Conservation (phyloP, 2,329 filamentous ascomycete species). For the Alternaria panax region DNA sequence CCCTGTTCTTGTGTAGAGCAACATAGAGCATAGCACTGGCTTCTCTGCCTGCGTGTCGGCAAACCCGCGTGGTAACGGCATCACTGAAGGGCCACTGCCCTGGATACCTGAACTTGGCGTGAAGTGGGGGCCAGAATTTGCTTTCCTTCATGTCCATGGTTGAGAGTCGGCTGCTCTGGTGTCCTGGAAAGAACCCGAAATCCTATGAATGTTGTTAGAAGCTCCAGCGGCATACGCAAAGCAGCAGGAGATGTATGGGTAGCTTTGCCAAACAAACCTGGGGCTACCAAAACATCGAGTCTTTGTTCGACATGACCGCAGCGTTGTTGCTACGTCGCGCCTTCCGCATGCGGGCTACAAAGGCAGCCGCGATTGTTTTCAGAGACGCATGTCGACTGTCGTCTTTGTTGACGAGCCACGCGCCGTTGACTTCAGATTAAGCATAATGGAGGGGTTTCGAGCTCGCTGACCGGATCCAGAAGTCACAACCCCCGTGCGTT, state of each 20-base stretch:
- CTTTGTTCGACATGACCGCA: conserved; percentile 7
- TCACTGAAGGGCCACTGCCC: conserved; percentile 9
- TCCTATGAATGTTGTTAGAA: not conserved
- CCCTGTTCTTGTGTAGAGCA: conserved; percentile 9
- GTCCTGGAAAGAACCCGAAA: not conserved
- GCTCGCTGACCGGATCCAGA: not conserved
- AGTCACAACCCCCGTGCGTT: not conserved
- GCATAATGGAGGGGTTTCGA: not conserved
- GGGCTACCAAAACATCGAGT: not conserved
- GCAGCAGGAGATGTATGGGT: not conserved
- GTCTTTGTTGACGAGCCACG: not conserved
- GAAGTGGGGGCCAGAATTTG: not conserved
- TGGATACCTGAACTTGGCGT: not conserved
- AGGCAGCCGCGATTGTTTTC: not conserved
- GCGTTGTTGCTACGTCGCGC: not conserved
- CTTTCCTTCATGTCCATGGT: not conserved
- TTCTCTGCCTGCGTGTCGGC: conserved; percentile 21
- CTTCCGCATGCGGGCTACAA: conserved; percentile 11
- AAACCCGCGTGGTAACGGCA: conserved; percentile 2
- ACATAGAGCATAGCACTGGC: conserved; percentile 20
- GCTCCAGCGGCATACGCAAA: not conserved
- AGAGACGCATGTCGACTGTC: not conserved
- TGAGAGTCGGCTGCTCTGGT: not conserved
- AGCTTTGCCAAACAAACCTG: not conserved
- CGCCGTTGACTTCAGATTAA: not conserved